Evolutionary conservation across 495 filamentous ascomycete genomes (phyloP), one percentile per base, ranked within the genome.

Genomic region (Astrothelium subdiscretum): DNA sequence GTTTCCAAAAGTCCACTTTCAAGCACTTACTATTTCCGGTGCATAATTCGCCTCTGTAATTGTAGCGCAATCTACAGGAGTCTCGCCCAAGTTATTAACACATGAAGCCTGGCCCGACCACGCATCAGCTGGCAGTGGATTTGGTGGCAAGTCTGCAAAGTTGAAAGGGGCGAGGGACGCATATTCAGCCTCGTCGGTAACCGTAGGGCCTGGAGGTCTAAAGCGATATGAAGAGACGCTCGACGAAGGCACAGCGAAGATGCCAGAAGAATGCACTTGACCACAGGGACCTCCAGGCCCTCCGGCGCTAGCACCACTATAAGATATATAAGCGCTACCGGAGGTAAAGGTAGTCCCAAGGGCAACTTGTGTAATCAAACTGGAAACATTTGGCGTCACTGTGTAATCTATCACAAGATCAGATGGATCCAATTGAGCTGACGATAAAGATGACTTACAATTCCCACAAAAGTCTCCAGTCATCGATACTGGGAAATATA

Each of bases 111-210:
- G 61, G 26, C 51, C 29, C 12, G 57, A 63, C 48, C 51, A 63
- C 6, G 61, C 61, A 52, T 5, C 22, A 12, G 61, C 31, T 12
- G 61, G 61, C 18, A 63, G 51, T 2, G 44, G 61, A 51, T 63
- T 63, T 3, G 61, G 61, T 32, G 61, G 61, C 32, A 63, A 58
- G 48, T 63, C 61, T 20, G 61, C 61, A 52, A 38, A 58, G 27
- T 63, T 58, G 31, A 63, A 58, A 12, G 48, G 20, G 15, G 8
- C 26, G 48, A 54, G 48, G 6, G 48, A 8, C 8, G 20, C 24
- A 27, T 27, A 29, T 8, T 54, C 24, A 27, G 22, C 48, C 48
- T 26, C n/a, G 48, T 29, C 24, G 11, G 20, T 26, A 54, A 54
- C 48, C 3, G n/a, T 26, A 11, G 48, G 48, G 8, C 42, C 42